Percentiles rank a stretch among this genome's conserved stretches.
These are phyloP conservation scores for Microascus cirrosus DNA, from an alignment of 2,329 filamentous ascomycete species.

Conservation along the genomic window DNA sequence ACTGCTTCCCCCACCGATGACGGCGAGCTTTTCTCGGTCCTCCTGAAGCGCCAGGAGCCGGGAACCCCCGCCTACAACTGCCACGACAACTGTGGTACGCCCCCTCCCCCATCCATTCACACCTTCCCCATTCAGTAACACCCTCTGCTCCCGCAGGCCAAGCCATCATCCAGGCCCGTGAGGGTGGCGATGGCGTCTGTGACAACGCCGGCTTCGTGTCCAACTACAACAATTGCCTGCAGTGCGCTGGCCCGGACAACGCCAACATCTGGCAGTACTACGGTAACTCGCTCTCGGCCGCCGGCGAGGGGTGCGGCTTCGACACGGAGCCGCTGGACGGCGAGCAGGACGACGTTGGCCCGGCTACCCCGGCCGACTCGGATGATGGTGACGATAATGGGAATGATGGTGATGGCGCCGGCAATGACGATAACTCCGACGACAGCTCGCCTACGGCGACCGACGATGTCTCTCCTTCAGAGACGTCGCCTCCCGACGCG, in stretches of 20 bases:
- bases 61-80: constrained; percentile 31
- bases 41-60: constrained; percentile 29
- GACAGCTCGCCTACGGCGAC: too few species aligned
- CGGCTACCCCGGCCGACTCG: not conserved
- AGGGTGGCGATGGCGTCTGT: constrained; percentile 19
- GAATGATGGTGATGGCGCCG: not conserved
- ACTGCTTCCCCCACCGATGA: constrained; percentile 5
- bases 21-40: constrained; percentile 1
- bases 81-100: constrained; percentile 32
- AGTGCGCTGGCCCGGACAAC: constrained; percentile 24
- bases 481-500: not conserved
- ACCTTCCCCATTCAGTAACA: not conserved
- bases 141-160: constrained; percentile 8
- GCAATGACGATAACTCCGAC: too few species aligned
- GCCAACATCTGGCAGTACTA: constrained; percentile 33
- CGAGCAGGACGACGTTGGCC: not conserved
- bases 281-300: constrained; percentile 19
- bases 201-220: constrained; percentile 23
- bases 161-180: constrained; percentile 20
- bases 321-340: not conserved
- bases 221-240: constrained; percentile 27
- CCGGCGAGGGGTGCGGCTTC: constrained; percentile 18
- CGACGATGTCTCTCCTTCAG: too few species aligned
- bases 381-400: not conserved
- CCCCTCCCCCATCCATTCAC: not conserved